These are phyloP conservation scores for Zymoseptoria passerinii DNA, from an alignment of 2,329 filamentous ascomycete genomes.

Conservation along the genomic window DNA sequence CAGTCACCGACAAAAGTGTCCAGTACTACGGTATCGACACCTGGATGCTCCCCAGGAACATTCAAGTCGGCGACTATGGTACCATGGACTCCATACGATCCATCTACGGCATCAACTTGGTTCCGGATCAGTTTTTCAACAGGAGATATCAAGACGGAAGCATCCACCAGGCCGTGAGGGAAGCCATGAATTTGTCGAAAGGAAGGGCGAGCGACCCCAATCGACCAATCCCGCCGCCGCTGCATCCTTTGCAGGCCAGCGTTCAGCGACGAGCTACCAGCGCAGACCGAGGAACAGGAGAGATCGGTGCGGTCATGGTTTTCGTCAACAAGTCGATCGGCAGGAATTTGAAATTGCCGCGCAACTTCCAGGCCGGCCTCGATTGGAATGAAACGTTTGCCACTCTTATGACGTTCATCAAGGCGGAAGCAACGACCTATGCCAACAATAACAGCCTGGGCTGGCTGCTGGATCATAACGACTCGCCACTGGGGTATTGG, in stretches of 20 bases:
- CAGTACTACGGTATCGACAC: neutral
- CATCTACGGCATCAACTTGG: neutral
- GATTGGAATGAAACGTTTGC: neutral
- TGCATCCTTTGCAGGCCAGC: neutral
- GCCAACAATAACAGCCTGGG: neutral
- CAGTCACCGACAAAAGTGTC: neutral
- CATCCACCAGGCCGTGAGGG: neutral
- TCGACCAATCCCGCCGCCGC: no score
- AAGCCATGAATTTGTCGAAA: neutral
- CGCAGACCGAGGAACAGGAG: neutral
- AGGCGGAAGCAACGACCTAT: neutral
- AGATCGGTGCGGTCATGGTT: neutral
- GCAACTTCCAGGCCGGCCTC: neutral
- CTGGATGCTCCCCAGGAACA: neutral
- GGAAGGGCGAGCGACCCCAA: neutral
- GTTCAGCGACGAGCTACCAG: neutral
- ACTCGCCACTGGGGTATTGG: neutral
- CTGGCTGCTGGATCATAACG: neutral
- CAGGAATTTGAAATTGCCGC: neutral
- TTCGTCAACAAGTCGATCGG: neutral
- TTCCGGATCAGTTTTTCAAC: neutral
- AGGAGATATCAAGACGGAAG: neutral
- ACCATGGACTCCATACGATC: neutral
- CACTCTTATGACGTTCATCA: neutral
- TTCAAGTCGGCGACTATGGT: neutral